phyloP scores from a whole-genome alignment of 805 yeast species.

The Wickerhamomyces rabaulensis region DNA sequence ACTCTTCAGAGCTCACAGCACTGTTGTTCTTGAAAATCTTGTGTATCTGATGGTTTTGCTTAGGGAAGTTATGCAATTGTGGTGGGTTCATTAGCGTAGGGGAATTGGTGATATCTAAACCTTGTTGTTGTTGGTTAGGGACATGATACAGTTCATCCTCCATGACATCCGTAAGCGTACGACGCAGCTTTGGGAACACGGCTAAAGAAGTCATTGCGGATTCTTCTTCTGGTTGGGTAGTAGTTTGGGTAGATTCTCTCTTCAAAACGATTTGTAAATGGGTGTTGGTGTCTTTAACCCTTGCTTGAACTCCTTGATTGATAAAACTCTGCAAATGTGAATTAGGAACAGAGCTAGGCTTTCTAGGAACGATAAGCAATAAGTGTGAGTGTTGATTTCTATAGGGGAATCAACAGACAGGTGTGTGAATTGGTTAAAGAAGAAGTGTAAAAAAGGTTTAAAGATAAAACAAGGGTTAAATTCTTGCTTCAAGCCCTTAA shows the following conservation, averaged over 20 bases:
- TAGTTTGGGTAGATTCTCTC: background rate
- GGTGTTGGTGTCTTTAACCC: background rate
- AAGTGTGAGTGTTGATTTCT: background rate
- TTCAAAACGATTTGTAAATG: background rate
- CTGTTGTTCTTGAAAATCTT: slow-evolving; percentile 17
- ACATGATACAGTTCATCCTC: slow-evolving; percentile 52
- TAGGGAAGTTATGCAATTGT: slow-evolving; percentile 9
- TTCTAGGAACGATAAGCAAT: background rate
- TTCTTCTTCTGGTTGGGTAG: background rate
- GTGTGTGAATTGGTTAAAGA: background rate
- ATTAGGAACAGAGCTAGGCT: background rate
- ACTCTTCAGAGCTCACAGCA: slow-evolving; percentile 19
- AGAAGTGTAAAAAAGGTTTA: background rate
- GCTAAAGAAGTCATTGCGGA: slow-evolving; percentile 42
- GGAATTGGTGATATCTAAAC: slow-evolving; percentile 1
- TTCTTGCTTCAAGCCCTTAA: background rate
- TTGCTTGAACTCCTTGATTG: background rate
- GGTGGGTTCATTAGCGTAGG: background rate
- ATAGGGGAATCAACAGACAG: background rate
- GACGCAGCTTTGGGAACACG: slow-evolving; percentile 42
- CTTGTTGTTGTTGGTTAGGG: slow-evolving; percentile 10
- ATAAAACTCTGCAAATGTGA: background rate
- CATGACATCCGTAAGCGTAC: slow-evolving; percentile 52
- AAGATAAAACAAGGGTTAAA: background rate
- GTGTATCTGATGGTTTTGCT: slow-evolving; percentile 6